These are phyloP conservation scores for Forsythia suspensa DNA, from an alignment of 257 asterid species.

Conservation along the genomic window DNA sequence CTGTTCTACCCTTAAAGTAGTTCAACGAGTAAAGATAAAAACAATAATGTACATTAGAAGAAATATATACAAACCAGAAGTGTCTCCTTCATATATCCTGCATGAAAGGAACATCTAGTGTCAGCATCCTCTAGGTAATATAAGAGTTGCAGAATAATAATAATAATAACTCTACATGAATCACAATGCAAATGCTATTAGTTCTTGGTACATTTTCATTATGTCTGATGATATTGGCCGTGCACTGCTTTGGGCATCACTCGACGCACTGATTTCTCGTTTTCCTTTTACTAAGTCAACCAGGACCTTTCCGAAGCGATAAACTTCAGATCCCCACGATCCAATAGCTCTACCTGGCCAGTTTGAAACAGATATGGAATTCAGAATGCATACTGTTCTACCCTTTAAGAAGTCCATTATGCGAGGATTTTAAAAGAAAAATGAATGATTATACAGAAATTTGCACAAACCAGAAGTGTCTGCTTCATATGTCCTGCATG, in stretches of 20 bases:
- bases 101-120: constrained; percentile 25
- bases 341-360: constrained; percentile 60
- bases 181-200: not conserved
- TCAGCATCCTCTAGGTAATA: not conserved
- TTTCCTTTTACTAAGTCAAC: constrained; percentile 88
- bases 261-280: constrained; percentile 79
- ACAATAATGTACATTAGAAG: not conserved
- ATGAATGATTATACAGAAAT: not conserved
- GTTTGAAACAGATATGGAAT: not conserved
- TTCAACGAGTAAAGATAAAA: not conserved
- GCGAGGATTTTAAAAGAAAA: not conserved
- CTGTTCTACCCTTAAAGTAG: not conserved
- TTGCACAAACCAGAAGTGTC: constrained; percentile 61
- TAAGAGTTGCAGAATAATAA: constrained; percentile 47
- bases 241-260: constrained; percentile 32
- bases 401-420: too few species aligned
- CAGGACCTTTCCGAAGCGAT: constrained; percentile 83
- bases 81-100: not conserved
- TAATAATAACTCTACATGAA: not conserved
- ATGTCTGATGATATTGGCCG: not conserved
- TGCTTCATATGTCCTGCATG: constrained; percentile 77
- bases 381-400: not conserved
- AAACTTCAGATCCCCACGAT: constrained; percentile 78
- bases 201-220: not conserved
- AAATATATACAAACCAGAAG: not conserved